Base-by-base conservation (phyloP, 129 eudicot genomes). In the Sambucus nigra region DNA sequence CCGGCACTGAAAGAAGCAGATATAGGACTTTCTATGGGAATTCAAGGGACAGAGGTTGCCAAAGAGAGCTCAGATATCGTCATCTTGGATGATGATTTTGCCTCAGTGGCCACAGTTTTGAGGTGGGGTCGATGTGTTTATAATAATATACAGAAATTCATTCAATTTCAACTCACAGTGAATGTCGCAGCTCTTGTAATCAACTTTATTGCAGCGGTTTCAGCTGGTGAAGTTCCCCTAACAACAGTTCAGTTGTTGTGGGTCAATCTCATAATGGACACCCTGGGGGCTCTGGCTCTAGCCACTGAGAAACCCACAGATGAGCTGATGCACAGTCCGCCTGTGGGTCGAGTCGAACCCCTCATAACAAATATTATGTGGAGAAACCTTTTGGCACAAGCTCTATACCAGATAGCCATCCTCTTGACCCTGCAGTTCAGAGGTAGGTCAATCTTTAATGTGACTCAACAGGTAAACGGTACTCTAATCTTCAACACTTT, bases 1-100 rank as follows among this genome's bases (percentile, higher is more conserved):
- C 94, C 94, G 0, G 97, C 97, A 5, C 61, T 88, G 0, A 88
- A 77, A 70, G 97, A 88, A 80, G 97, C 97, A 0, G 94, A 88
- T 44, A 61, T 88, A 2, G 97, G 94, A 10, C 91, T 88, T 24
- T 83, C 97, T 4, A 88, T 88, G 97, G 97, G 97, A 51, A 80
- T 88, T 56, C 97, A 83, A 64, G 94, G 97, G 17, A 88, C 94
- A 0, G 94, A 88, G 48, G 94, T 80, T 7, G 94, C 96, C 8
- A 88, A 88, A 32, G 84, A 83, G 67, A 83, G 94, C 73, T 88
- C 96, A 0, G 96, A 88, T 52, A 88, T 88, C 10, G 88, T 88
- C 54, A 88, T 88, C 31, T 60, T 80, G 38, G 87, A 88, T 20
- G 97, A 88, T 25, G 86, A 83, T 41, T 83, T 88, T 2, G 61